These are phyloP conservation scores for Colletotrichum sp. DNA, from an alignment of 2,329 filamentous ascomycete genomes.

Conservation along the genomic window DNA sequence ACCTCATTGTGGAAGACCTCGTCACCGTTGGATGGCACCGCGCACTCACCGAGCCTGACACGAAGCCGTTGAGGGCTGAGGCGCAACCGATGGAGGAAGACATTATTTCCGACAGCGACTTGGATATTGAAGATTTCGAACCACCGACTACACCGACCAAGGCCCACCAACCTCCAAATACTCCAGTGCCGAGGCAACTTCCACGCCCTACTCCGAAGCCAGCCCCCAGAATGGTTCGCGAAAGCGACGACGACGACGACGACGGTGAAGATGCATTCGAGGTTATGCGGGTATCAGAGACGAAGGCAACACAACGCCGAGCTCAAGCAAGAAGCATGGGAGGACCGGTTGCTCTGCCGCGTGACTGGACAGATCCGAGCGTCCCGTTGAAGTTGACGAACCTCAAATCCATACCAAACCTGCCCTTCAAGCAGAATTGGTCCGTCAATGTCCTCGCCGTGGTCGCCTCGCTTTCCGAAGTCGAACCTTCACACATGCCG, in stretches of 20 bases:
- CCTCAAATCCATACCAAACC: conserved; percentile 52
- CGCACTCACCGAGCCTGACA: not conserved
- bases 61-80: not conserved
- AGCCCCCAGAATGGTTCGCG: not conserved
- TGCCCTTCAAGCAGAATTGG: conserved; percentile 65
- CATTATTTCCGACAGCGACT: conserved; percentile 14
- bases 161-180: not conserved
- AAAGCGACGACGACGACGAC: conserved; percentile 18
- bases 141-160: not conserved
- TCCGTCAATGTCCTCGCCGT: conserved; percentile 60
- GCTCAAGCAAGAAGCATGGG: not conserved
- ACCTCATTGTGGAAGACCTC: conserved; percentile 51
- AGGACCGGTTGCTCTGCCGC: conserved; percentile 40
- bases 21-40: conserved; percentile 52
- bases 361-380: conserved; percentile 44
- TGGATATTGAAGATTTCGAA: conserved; percentile 9
- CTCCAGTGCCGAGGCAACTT: not conserved
- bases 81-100: not conserved
- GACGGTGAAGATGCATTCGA: conserved; percentile 38
- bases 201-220: not conserved
- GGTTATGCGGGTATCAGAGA: conserved; percentile 31
- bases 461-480: conserved; percentile 48
- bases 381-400: conserved; percentile 57
- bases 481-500: conserved; percentile 54
- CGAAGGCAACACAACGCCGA: conserved; percentile 1